Evolutionary conservation across 306 rosid genomes (phyloP).

Genomic region (Urtica urens): DNA sequence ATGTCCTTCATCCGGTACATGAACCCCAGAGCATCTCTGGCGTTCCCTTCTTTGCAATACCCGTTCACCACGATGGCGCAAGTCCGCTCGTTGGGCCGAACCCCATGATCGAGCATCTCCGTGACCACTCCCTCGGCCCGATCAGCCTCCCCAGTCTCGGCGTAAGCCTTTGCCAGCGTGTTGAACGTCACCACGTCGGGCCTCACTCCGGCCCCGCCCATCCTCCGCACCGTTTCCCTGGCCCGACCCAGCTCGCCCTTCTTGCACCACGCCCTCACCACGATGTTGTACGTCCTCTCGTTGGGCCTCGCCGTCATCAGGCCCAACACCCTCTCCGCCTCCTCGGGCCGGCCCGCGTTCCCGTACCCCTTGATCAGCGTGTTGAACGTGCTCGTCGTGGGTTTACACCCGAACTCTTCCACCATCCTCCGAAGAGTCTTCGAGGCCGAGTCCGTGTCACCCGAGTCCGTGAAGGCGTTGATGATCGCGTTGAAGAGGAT

Average conservation of each 20-base stretch:
- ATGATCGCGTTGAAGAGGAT: slow-evolving; percentile 85
- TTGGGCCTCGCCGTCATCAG: slow-evolving; percentile 68
- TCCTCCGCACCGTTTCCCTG: slow-evolving; percentile 53
- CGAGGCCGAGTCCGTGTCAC: slow-evolving; percentile 61
- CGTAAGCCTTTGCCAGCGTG: slow-evolving; percentile 79
- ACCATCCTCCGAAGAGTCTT: slow-evolving; percentile 62
- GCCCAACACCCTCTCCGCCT: slow-evolving; percentile 56
- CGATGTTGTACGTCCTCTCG: slow-evolving; percentile 76
- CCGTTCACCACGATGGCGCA: slow-evolving; percentile 78
- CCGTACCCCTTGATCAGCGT: slow-evolving; percentile 90
- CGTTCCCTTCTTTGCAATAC: slow-evolving; percentile 77
- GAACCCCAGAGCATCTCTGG: slow-evolving; percentile 74
- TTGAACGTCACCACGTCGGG: slow-evolving; percentile 88
- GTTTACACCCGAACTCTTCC: slow-evolving; percentile 65
- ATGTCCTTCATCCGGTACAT: slow-evolving; percentile 70
- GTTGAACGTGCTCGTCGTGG: slow-evolving; percentile 79
- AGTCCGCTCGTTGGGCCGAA: slow-evolving; percentile 71
- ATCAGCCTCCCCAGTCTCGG: slow-evolving; percentile 61
- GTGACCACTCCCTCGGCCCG: slow-evolving; percentile 57
- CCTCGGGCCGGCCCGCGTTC: slow-evolving; percentile 56
- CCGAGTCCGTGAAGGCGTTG: slow-evolving; percentile 77
- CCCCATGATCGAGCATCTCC: slow-evolving; percentile 55
- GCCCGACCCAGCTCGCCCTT: slow-evolving; percentile 55
- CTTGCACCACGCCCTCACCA: slow-evolving; percentile 79
- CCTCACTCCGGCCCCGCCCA: slow-evolving; percentile 62